phyloP scores from a whole-genome alignment of 169 alveolate genomes.

The Plasmodium vinckei region DNA sequence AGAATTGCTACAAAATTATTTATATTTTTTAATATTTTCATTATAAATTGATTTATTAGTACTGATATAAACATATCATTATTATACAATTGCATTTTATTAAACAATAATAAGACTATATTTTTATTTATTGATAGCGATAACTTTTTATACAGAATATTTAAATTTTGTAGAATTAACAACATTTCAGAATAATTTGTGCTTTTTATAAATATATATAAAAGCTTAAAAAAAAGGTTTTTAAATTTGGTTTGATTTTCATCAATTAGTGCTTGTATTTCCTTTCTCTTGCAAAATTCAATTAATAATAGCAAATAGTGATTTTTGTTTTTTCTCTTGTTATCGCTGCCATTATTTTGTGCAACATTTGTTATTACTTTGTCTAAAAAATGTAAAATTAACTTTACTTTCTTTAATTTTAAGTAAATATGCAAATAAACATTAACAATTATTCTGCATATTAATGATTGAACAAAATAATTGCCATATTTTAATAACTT shows the following conservation, averaged over 20 bases:
- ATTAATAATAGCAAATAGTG: constrained; percentile 59
- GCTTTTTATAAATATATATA: constrained; percentile 41
- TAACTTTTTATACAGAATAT: constrained; percentile 34
- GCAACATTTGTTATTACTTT: constrained; percentile 33
- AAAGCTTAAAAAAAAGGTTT: constrained; percentile 64
- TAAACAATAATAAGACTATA: constrained; percentile 24
- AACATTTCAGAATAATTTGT: constrained; percentile 31
- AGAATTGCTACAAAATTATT: constrained; percentile 46
- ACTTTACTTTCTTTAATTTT: constrained; percentile 59
- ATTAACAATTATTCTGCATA: constrained; percentile 66
- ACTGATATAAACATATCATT: constrained; percentile 69
- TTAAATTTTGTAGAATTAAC: constrained; percentile 74
- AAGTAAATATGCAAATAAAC: constrained; percentile 71
- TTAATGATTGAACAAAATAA: constrained; percentile 61
- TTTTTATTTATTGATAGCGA: constrained; percentile 40
- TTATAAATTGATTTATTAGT: constrained; percentile 54
- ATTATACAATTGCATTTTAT: constrained; percentile 11
- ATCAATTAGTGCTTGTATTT: constrained; percentile 22
- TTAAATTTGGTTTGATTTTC: constrained; percentile 52
- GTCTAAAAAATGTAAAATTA: constrained; percentile 61
- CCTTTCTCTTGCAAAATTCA: constrained; percentile 66
- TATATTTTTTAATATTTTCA: constrained; percentile 53
- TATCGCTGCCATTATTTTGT: no score
- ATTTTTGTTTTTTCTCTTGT: constrained; percentile 23
- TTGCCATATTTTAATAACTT: constrained; percentile 53